These are phyloP conservation scores for Corrigiola litoralis DNA, from an alignment of 179 eudicot species.

Conservation along the genomic window DNA sequence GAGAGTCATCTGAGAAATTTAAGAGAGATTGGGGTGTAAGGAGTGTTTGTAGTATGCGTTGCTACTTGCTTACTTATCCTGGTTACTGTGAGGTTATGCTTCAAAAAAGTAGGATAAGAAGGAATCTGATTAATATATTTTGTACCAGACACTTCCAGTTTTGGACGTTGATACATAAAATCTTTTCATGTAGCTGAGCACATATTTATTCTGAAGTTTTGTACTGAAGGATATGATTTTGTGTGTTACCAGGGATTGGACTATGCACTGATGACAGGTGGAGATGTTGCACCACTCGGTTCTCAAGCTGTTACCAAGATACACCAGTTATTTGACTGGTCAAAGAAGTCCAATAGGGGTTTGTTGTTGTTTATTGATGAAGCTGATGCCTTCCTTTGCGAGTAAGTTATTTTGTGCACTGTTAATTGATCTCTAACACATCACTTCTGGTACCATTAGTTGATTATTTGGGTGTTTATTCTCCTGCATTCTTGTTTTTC, in stretches of 20 bases:
- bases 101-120: too few relatives aligned
- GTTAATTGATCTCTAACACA: background rate
- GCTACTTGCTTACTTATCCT: too few relatives aligned
- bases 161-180: background rate
- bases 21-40: too few relatives aligned
- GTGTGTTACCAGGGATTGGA: conserved; percentile 65
- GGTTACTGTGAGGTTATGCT: too few relatives aligned
- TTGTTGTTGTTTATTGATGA: conserved; percentile 85
- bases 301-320: conserved; percentile 94
- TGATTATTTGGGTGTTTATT: background rate
- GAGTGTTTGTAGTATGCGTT: too few relatives aligned
- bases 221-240: background rate
- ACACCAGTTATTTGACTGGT: conserved; percentile 95
- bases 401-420: conserved; percentile 48
- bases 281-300: conserved; percentile 95
- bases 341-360: conserved; percentile 86
- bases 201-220: background rate
- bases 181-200: background rate
- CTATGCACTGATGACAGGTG: conserved; percentile 97
- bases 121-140: too few relatives aligned
- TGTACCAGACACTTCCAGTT: background rate
- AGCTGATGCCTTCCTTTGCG: conserved; percentile 99
- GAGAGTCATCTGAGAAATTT: too few relatives aligned
- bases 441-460: background rate
- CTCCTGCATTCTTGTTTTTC: background rate